Conservation (phyloP, 306 rosid genomes). For the Mimosa bimucronata region DNA sequence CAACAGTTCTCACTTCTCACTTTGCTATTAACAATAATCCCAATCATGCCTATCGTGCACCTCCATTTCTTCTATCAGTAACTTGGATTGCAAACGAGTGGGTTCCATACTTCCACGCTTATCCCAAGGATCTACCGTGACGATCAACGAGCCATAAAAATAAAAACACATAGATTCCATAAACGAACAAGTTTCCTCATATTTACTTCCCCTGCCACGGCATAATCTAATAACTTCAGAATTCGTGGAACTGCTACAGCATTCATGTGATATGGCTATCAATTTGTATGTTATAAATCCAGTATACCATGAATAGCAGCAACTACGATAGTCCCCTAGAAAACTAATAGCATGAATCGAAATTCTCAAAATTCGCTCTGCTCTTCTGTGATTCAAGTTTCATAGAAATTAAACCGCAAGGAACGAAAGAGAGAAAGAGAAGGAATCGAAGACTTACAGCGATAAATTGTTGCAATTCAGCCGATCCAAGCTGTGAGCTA, state of each 20-base stretch:
- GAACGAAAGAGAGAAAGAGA: background rate
- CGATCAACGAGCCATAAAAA: background rate
- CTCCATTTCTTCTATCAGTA: background rate
- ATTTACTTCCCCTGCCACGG: background rate
- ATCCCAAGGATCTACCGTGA: background rate
- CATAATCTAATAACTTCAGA: background rate
- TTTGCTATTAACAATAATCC: background rate
- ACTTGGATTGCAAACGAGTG: background rate
- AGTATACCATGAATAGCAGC: background rate
- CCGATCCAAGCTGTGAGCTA: conserved; percentile 57
- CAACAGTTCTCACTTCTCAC: background rate
- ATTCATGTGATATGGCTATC: background rate
- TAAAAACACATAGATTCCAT: background rate
- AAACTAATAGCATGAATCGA: background rate
- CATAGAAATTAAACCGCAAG: conserved; percentile 8
- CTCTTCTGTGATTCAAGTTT: background rate
- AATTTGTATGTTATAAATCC: background rate
- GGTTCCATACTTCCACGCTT: background rate
- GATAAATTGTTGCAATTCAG: conserved; percentile 72
- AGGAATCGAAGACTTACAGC: conserved; percentile 52
- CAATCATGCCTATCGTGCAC: background rate
- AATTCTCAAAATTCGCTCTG: background rate
- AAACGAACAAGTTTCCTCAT: background rate
- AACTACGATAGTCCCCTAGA: background rate
- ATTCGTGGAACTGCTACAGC: too few species aligned